Base-by-base conservation (phyloP, 1,284 basidiomycete species). In the Coniophora puteana region DNA sequence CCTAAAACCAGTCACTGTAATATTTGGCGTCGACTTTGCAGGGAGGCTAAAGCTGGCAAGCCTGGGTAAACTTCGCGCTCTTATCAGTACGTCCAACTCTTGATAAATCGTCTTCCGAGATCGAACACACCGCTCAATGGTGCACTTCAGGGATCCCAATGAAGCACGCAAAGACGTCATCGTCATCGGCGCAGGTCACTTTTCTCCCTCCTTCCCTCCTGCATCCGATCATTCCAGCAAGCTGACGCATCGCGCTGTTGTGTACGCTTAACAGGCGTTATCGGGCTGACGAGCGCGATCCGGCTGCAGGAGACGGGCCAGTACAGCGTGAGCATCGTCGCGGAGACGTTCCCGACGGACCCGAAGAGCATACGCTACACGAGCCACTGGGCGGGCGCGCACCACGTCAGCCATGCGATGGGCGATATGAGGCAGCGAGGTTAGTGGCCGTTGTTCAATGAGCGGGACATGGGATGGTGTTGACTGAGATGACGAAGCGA, bases 301-400 rank as follows among this genome's bases (percentile, higher is more conserved):
- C 73, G 63, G 43, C 62, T 86, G 20, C 81, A 82, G 55, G 77
- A 84, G 53, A 67, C 66, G 23, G 72, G 68, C 8, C 68, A 60
- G 8, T 79, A 81, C 51, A 51, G 63, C 7, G 81, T 88, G 10
- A 78, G 76, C 3, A 71, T 90, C 35, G 57, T 89, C 14, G 80
- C 86, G 2, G 82, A 86, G 39, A 65, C 68, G 4, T 66, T 86
- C 26, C 83, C 83, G 0, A 78, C 67, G 16, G 87, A 89, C 53
- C 68, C 74, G 1, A 83, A 83, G 57, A 72, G 66, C 14, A 78
- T 81, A 53, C 69, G 70, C 20, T 89, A 86, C 52, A 84, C 87
- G 2, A 87, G 83, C 55, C 73, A 74, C 14, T 89, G 87, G 87
- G 87, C 87, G 76, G 75, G 84, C 18, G 84, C 82, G 2, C 82